A percentile compares a stretch with the other conserved stretches of the same genome.
phyloP scores from a whole-genome alignment of 768 basidiomycete species.

The Bullera alba region DNA sequence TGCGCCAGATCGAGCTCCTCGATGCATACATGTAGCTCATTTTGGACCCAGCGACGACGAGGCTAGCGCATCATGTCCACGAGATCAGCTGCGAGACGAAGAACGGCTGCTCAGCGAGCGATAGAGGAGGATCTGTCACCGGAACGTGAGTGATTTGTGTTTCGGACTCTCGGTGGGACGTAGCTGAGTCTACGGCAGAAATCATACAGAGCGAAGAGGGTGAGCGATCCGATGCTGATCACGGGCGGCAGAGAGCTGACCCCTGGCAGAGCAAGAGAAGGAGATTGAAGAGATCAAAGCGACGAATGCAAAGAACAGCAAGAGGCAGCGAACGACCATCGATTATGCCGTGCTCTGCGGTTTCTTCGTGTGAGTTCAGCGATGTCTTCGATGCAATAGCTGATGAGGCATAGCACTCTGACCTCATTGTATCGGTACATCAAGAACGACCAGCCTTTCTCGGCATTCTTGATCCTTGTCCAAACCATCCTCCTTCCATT shows the following conservation, averaged over 20 bases:
- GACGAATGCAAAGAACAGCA: constrained; percentile 18
- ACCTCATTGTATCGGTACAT: constrained; percentile 12
- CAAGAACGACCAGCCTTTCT: neutral
- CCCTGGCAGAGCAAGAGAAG: constrained; percentile 22
- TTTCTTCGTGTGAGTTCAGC: constrained; percentile 17
- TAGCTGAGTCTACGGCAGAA: constrained; percentile 1
- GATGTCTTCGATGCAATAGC: neutral
- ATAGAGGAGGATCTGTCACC: constrained; percentile 1
- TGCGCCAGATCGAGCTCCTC: no score
- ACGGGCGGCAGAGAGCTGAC: neutral
- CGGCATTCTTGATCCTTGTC: constrained; percentile 5
- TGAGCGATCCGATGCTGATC: neutral
- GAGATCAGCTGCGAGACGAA: constrained; percentile 8
- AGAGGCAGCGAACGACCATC: constrained; percentile 13
- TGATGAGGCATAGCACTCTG: constrained; percentile 6
- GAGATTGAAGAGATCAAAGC: constrained; percentile 18
- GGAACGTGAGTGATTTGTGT: constrained; percentile 11
- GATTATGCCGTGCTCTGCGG: constrained; percentile 22
- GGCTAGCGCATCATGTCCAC: no score
- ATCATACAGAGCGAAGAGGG: constrained; percentile 12
- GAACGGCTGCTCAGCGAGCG: constrained; percentile 15
- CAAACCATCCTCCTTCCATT: constrained; percentile 27
- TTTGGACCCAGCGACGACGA: neutral
- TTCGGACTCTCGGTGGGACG: no score
- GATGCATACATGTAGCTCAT: no score